Base-by-base conservation (phyloP, 768 basidiomycete species). In the Hemileccinum impolitum region DNA sequence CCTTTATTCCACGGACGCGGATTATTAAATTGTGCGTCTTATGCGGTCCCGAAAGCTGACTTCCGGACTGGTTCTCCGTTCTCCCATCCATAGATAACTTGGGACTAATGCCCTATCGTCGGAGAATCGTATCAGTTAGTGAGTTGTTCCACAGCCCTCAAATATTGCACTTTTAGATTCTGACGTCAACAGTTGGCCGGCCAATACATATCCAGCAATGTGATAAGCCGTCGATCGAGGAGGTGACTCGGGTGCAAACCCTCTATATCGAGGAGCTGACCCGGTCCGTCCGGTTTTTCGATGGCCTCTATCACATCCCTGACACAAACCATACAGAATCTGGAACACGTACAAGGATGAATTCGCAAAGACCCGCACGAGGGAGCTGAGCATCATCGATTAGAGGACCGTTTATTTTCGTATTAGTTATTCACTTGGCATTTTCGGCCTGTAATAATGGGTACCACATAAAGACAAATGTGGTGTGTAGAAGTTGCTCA, bases 1-100 rank as follows among this genome's bases (percentile, higher is more conserved):
- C 95, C 96, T 0, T 71, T 99, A n/a, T 99, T 99, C 70, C 95
- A 96, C 64, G 96, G 96, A 3, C 76, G 96, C 51, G 95, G 95
- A 12, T 68, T 99, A 47, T 76, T 98, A 55, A 99, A 98, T 67
- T 99, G 94, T 94, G 56, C 23, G 84, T 21, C 12, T 13, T 60
- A n/a, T n/a, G 11, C 12, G 12, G n/a, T 17, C n/a, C 40, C 15
- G 26, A 8, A n/a, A 26, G 28, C 11, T 8, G 28, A 30, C 28
- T 30, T 30, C 4, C 28, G 28, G 11, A 12, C 28, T 17, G 6
- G n/a, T n/a, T n/a, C n/a, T n/a, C n/a, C n/a, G n/a, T n/a, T 14
- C 13, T 34, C 17, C 31, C 15, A 5, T 37, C 11, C 3, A 3
- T 59, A 95, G 94, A 99, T 70, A 97, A 93, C 59, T 73, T 95